Percentiles rank a stretch among this genome's conserved stretches.
Conservation (phyloP, 768 basidiomycete species). For the Phylloporus rhodoxanthus region DNA sequence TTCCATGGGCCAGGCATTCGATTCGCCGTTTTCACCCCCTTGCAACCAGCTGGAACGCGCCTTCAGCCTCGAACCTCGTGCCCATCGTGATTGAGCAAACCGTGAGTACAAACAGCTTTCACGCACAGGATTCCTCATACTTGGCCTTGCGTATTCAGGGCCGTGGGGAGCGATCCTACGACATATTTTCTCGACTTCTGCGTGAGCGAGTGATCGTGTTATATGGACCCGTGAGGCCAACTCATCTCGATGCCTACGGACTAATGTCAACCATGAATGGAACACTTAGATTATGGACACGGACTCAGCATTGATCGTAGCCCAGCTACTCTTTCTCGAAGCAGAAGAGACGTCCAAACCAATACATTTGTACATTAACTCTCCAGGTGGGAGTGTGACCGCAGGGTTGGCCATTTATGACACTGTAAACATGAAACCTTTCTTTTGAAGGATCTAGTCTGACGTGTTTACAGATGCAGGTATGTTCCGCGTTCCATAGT, state of each 20-base stretch:
- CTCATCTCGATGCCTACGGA: conserved; percentile 3
- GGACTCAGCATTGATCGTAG: conserved; percentile 83
- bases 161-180: conserved; percentile 85
- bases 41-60: conserved; percentile 40
- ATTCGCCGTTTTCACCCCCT: conserved; percentile 52
- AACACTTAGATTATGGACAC: conserved; percentile 72
- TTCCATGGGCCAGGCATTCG: conserved; percentile 9
- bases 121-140: conserved; percentile 12
- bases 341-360: conserved; percentile 93
- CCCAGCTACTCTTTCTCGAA: conserved; percentile 92
- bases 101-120: conserved; percentile 36
- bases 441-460: conserved; percentile 9
- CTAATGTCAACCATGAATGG: conserved; percentile 11
- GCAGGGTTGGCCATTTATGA: conserved; percentile 97
- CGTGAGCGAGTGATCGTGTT: conserved; percentile 95
- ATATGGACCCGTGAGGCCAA: conserved; percentile 71
- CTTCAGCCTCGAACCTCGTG: conserved; percentile 63
- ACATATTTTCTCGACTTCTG: conserved; percentile 91
- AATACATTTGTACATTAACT: conserved; percentile 96
- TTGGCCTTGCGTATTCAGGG: conserved; percentile 41
- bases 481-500: conserved; percentile 26
- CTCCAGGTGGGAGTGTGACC: conserved; percentile 92
- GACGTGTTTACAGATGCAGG: conserved; percentile 58
- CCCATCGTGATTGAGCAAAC: conserved; percentile 94
- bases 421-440: conserved; percentile 54